Base-by-base conservation (phyloP, 202 grass and related monocot genomes). In the Schoenoplectus triqueter region DNA sequence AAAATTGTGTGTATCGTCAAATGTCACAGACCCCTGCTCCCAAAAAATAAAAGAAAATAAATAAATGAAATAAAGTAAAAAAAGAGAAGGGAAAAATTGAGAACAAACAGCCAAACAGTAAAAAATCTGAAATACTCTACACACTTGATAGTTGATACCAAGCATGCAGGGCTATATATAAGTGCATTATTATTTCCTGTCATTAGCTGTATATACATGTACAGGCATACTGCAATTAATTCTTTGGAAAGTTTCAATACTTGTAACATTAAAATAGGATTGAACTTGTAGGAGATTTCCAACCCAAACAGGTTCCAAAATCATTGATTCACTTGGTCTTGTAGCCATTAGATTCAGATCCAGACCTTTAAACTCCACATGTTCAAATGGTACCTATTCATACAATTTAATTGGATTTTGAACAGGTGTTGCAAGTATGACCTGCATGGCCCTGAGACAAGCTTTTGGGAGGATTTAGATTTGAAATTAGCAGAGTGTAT, bases 371-470 rank as follows among this genome's bases (percentile, higher is more conserved):
- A 75, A 14, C 71, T 39, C 48, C 17, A 40, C 21, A 77, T 77
- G 51, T 77, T 41, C 21, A 77, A 57, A 40, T 57, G 11, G 5
- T 57, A 15, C 73, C 50, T 77, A 40, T 57, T 57, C 10, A 50
- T 41, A 15, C 51, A 41, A 77, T 13, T 60, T 7, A 78, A 78
- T 45, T 78, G 31, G 54, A 61, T 78, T 78, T 50, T 69, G 20
- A 87, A 60, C 82, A 99, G 96, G 74, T 99, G 96, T 85, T 99
- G 96, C 86, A 99, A 99, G 82, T 99, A 94, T 80, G 96, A 99
- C 86, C 82, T 95, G 14, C 91, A 99, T 88, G 96, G 90, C 66
- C 66, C 88, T 76, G 93, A 99, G 86, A 84, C 60, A 21, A 91
- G 88, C 74, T 95, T 99, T 87, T 99, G 93, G 96, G 93, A 95